Conservation (phyloP, 2,329 filamentous ascomycete species). For the Aureobasidium sp. region DNA sequence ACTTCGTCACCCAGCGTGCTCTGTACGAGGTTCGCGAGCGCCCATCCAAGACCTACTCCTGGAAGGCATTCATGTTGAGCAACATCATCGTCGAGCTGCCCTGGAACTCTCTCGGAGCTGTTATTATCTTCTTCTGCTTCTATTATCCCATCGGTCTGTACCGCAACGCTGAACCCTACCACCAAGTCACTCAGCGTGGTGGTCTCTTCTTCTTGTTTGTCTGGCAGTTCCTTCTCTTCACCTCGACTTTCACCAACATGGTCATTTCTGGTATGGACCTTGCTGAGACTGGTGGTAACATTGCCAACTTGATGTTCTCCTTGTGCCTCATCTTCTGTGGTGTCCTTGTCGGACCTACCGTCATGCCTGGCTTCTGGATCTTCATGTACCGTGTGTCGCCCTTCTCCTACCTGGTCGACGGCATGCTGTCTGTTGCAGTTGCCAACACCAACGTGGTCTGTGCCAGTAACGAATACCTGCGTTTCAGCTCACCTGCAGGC, state of each 20-base stretch:
- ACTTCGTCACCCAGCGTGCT: constrained; percentile 73
- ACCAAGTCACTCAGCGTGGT: constrained; percentile 60
- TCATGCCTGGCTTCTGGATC: constrained; percentile 68
- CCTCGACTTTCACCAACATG: constrained; percentile 72
- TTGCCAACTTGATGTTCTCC: constrained; percentile 68
- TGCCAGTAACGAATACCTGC: constrained; percentile 60
- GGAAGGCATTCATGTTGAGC: constrained; percentile 77
- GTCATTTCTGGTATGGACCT: constrained; percentile 68
- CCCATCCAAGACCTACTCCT: constrained; percentile 76
- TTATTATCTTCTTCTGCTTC: constrained; percentile 73
- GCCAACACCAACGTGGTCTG: constrained; percentile 61
- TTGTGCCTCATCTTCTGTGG: constrained; percentile 64
- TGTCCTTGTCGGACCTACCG: constrained; percentile 58
- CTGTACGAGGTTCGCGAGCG: constrained; percentile 81
- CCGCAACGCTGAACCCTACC: constrained; percentile 56
- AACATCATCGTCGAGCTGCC: constrained; percentile 80
- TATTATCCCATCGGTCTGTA: constrained; percentile 80
- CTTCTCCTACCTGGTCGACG: constrained; percentile 72
- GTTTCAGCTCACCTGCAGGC: constrained; percentile 55
- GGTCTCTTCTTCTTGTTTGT: constrained; percentile 73
- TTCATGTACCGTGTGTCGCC: constrained; percentile 79
- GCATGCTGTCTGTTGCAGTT: constrained; percentile 63
- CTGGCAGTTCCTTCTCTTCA: constrained; percentile 69
- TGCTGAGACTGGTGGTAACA: constrained; percentile 67
- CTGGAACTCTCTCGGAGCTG: constrained; percentile 70